Percentiles rank a stretch among this genome's conserved stretches.
These are phyloP conservation scores for Pharus latifolius DNA, from an alignment of 176 grass and related monocot genomes.

Conservation along the genomic window DNA sequence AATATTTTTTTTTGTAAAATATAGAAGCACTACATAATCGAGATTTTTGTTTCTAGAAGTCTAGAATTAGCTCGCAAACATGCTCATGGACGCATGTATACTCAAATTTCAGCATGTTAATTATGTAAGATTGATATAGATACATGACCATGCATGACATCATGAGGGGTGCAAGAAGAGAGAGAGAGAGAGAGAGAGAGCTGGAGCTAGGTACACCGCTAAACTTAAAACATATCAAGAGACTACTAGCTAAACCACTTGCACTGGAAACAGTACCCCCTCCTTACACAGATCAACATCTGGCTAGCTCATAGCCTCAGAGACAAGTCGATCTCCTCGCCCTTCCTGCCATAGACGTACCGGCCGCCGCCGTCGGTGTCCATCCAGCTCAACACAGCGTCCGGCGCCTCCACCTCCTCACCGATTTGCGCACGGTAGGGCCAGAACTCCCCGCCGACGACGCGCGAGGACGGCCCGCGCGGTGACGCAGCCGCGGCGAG, in stretches of 20 bases:
- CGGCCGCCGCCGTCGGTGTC: not conserved
- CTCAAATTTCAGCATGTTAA: not conserved
- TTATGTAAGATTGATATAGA: not conserved
- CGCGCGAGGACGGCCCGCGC: not conserved
- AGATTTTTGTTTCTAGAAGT: too few species aligned
- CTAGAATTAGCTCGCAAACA: too few species aligned
- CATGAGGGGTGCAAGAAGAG: too few species aligned
- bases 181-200: too few species aligned
- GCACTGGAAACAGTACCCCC: not conserved
- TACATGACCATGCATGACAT: not conserved
- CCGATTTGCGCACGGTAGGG: not conserved
- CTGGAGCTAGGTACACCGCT: too few species aligned
- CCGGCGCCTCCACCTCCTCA: not conserved
- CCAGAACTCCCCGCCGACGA: not conserved
- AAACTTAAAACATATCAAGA: too few species aligned
- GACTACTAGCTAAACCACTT: not conserved
- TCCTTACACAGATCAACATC: not conserved
- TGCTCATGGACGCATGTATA: too few species aligned
- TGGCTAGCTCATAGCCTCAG: conserved; percentile 34
- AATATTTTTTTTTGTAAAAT: too few species aligned
- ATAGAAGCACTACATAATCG: too few species aligned
- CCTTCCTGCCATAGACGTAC: not conserved
- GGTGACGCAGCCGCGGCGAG: not conserved
- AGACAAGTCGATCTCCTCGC: conserved; percentile 41
- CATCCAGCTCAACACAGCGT: not conserved